phyloP scores from a whole-genome alignment of 176 grass and related monocot species.

The Dactylis glomerata region DNA sequence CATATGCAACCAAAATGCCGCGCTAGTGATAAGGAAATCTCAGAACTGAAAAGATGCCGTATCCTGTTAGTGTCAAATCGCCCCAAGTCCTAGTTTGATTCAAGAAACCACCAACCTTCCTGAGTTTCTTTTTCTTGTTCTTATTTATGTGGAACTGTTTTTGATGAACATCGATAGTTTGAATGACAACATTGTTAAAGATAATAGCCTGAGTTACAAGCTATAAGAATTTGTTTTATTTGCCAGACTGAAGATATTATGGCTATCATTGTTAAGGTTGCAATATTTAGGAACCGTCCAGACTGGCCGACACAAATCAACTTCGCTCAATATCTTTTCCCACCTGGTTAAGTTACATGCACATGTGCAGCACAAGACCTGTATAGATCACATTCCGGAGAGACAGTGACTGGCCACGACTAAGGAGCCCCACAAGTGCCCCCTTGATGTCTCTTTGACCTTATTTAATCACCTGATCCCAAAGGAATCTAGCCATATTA shows the following conservation, averaged over 20 bases:
- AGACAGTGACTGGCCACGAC: conserved; percentile 29
- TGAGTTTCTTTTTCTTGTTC: not conserved
- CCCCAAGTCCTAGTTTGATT: not conserved
- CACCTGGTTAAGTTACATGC: conserved; percentile 38
- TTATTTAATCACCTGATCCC: conserved; percentile 50
- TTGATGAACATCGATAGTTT: not conserved
- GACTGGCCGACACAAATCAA: conserved; percentile 49
- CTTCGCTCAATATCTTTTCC: conserved; percentile 34
- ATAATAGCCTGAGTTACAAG: not conserved
- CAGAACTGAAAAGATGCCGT: not conserved
- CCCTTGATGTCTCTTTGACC: conserved; percentile 37
- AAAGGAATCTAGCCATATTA: conserved; percentile 48
- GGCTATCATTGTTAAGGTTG: conserved; percentile 20
- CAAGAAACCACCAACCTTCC: not conserved
- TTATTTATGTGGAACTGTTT: not conserved
- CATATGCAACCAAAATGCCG: conserved; percentile 24
- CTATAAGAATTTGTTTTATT: conserved; percentile 31
- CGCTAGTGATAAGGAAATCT: conserved; percentile 19
- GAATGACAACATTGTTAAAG: no score
- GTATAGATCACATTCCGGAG: conserved; percentile 35
- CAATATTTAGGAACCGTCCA: conserved; percentile 41
- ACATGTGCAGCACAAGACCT: conserved; percentile 47
- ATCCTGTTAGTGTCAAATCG: not conserved
- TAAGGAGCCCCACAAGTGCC: conserved; percentile 35
- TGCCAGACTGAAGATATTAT: conserved; percentile 22